Evolutionary conservation across 1,284 basidiomycete genomes (phyloP).

Genomic region (Malassezia vespertilionis): DNA sequence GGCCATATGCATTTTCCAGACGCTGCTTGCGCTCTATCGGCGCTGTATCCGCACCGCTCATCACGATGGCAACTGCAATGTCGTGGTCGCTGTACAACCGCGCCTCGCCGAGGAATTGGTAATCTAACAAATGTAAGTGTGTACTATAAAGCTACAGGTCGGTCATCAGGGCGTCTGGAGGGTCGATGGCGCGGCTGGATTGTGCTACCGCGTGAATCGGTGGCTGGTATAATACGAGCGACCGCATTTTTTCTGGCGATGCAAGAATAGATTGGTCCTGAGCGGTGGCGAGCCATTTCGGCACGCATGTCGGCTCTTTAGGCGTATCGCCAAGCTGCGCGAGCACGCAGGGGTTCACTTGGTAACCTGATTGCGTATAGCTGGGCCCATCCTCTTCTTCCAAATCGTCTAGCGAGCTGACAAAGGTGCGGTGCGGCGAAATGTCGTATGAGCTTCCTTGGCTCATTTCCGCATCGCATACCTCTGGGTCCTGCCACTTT

Average conservation of each 20-base stretch:
- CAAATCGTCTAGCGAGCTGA: constrained; percentile 11
- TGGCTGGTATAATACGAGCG: constrained; percentile 9
- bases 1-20: constrained; percentile 33
- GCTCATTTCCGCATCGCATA: constrained; percentile 11
- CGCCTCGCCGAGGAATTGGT: not conserved
- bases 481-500: not conserved
- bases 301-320: not conserved
- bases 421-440: constrained; percentile 13
- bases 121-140: constrained; percentile 1
- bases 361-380: not conserved
- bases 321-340: not conserved
- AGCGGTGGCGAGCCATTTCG: constrained; percentile 1
- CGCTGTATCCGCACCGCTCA: not conserved
- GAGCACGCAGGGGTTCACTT: constrained; percentile 6
- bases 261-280: not conserved
- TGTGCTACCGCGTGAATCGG: too few species aligned
- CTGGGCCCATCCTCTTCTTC: constrained; percentile 4
- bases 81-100: not conserved
- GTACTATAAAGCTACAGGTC: constrained; percentile 1
- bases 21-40: constrained; percentile 22
- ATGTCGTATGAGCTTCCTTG: constrained; percentile 14
- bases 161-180: not conserved
- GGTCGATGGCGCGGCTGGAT: too few species aligned
- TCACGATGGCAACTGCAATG: too few species aligned
- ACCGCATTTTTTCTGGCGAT: not conserved